Percentiles rank a stretch among this genome's conserved stretches.
Conservation (phyloP, 1,284 basidiomycete species). For the Cutaneotrichosporon arboriforme region DNA sequence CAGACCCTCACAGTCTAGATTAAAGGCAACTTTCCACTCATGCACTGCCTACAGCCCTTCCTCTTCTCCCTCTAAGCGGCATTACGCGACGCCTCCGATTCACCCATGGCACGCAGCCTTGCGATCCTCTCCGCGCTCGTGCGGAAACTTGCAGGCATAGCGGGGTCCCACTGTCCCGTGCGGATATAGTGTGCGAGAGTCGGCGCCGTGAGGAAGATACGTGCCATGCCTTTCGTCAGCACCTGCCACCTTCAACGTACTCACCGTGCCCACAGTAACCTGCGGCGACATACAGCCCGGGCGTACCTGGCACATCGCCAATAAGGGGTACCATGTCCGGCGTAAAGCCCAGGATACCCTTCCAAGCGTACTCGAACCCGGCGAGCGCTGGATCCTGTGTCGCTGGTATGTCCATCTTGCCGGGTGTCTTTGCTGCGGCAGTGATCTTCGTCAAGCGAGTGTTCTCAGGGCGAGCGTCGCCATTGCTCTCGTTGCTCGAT, state of each 20-base stretch:
- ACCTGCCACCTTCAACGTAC: conserved; percentile 3
- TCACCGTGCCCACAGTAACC: conserved; percentile 42
- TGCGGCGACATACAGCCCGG: conserved; percentile 34
- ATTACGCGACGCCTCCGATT: too few relatives aligned
- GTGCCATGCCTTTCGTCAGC: conserved; percentile 31
- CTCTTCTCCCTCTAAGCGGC: too few relatives aligned
- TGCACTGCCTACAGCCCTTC: too few relatives aligned
- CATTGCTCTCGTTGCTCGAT: conserved; percentile 1
- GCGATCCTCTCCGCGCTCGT: conserved; percentile 27
- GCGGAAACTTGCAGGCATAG: conserved; percentile 32
- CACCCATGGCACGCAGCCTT: conserved; percentile 9
- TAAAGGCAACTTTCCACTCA: too few relatives aligned
- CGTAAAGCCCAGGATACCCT: conserved; percentile 38
- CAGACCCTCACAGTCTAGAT: too few relatives aligned
- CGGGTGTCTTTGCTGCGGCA: conserved; percentile 6
- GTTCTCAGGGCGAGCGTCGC: too few relatives aligned
- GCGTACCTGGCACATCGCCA: conserved; percentile 29
- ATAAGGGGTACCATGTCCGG: conserved; percentile 38
- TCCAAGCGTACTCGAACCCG: conserved; percentile 39
- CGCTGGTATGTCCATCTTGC: background rate
- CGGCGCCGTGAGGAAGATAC: conserved; percentile 42
- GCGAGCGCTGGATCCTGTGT: conserved; percentile 3
- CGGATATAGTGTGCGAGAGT: conserved; percentile 29
- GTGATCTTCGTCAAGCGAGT: background rate
- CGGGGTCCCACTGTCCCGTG: conserved; percentile 28